A percentile compares a stretch with the other conserved stretches of the same genome.
Conservation (phyloP, 495 filamentous ascomycete species). For the Penicillium goetzii region DNA sequence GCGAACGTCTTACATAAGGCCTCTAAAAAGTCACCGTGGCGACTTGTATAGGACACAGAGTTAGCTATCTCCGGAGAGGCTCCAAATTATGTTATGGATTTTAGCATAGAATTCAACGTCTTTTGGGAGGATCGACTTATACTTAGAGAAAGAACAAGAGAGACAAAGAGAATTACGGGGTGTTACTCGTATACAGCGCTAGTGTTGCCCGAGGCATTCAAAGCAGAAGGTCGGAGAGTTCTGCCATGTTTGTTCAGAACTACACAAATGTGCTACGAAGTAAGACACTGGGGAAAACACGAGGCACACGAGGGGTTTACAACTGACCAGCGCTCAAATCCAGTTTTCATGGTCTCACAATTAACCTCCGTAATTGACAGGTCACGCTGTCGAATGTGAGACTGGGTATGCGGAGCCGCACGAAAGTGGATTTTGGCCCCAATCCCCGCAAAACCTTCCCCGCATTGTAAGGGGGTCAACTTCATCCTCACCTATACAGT, state of each 20-base stretch:
- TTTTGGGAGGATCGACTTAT: too few species aligned
- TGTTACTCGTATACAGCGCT: not conserved
- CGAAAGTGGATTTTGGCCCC: not conserved
- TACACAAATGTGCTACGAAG: too few species aligned
- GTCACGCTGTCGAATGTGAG: not conserved
- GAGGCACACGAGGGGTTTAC: too few species aligned
- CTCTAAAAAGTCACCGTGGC: too few species aligned
- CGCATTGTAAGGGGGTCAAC: conserved; percentile 2
- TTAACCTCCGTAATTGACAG: not conserved
- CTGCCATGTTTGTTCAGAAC: not conserved
- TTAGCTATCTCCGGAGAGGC: too few species aligned
- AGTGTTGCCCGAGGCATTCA: not conserved
- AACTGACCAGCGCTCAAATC: not conserved
- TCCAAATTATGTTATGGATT: too few species aligned
- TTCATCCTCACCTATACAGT: not conserved
- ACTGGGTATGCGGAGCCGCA: conserved; percentile 17
- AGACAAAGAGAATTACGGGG: not conserved
- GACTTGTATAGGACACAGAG: too few species aligned
- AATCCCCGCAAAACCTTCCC: conserved; percentile 18
- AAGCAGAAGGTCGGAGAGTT: not conserved
- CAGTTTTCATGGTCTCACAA: not conserved
- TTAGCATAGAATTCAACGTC: too few species aligned
- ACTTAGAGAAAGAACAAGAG: not conserved
- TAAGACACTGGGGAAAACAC: too few species aligned
- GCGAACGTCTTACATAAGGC: too few species aligned